A percentile compares a stretch with the other conserved stretches of the same genome.
phyloP scores from a whole-genome alignment of 495 filamentous ascomycete species.

The Penicillium psychrofluorescens region DNA sequence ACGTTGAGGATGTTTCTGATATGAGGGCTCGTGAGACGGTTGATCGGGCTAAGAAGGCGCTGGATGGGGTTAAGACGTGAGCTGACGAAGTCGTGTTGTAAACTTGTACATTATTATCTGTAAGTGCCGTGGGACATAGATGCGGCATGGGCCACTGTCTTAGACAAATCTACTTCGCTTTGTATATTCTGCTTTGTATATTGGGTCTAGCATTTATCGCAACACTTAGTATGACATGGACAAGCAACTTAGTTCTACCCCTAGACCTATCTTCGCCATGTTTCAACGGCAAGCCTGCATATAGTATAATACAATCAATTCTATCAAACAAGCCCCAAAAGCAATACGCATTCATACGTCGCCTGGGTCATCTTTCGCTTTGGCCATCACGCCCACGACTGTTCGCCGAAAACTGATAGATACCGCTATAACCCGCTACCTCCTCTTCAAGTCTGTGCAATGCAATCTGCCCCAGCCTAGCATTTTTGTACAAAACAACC shows the following conservation, averaged over 20 bases:
- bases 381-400: constrained; percentile 18
- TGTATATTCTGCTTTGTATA: too few relatives aligned
- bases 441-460: constrained; percentile 26
- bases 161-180: too few relatives aligned
- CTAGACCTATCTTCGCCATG: too few relatives aligned
- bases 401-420: constrained; percentile 29
- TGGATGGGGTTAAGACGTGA: constrained; percentile 36
- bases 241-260: too few relatives aligned
- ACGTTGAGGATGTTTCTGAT: constrained; percentile 25
- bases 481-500: constrained; percentile 21
- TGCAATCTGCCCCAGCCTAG: constrained; percentile 38
- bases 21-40: constrained; percentile 43
- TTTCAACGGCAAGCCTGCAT: too few relatives aligned
- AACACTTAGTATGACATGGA: too few relatives aligned
- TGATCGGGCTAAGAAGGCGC: constrained; percentile 46
- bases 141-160: too few relatives aligned
- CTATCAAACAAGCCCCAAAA: too few relatives aligned
- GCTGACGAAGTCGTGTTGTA: neutral
- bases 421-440: constrained; percentile 34
- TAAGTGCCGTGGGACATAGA: constrained; percentile 7
- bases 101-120: constrained; percentile 6
- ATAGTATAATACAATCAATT: too few relatives aligned
- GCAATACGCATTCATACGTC: too few relatives aligned
- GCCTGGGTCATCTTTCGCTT: too few relatives aligned
- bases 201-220: too few relatives aligned